Percentiles rank a stretch among this genome's conserved stretches.
These are phyloP conservation scores for Globisporangium uncinulatum DNA, from an alignment of 352 stramenopile species.

Conservation along the genomic window DNA sequence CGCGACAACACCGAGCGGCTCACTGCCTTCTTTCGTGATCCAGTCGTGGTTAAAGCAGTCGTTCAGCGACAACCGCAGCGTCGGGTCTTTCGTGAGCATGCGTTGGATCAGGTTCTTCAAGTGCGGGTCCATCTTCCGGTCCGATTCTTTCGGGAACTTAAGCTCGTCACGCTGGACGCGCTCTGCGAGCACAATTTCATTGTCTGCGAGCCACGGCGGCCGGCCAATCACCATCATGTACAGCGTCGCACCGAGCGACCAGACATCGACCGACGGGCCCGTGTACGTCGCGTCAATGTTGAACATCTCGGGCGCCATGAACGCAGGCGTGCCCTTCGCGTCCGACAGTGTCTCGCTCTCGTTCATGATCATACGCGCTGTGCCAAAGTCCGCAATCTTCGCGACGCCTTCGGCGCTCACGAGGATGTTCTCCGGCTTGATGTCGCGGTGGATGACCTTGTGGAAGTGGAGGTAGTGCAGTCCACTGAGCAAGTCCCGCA, in stretches of 20 bases:
- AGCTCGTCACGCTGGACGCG: conserved; percentile 84
- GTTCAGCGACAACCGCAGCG: conserved; percentile 66
- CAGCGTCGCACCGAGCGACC: conserved; percentile 87
- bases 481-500: conserved; percentile 84
- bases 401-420: conserved; percentile 75
- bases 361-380: conserved; percentile 88
- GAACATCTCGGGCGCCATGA: conserved; percentile 92
- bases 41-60: conserved; percentile 90
- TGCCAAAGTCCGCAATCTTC: conserved; percentile 90
- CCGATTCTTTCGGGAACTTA: conserved; percentile 71
- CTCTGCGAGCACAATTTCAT: conserved; percentile 85
- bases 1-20: conserved; percentile 52
- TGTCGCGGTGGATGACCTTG: conserved; percentile 91
- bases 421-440: conserved; percentile 90
- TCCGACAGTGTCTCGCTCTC: conserved; percentile 82
- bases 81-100: conserved; percentile 89
- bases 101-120: conserved; percentile 87
- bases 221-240: conserved; percentile 91
- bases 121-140: conserved; percentile 77
- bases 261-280: conserved; percentile 81
- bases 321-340: conserved; percentile 82
- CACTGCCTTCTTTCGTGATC: conserved; percentile 90
- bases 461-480: conserved; percentile 93
- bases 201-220: conserved; percentile 89
- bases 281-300: conserved; percentile 86